Evolutionary conservation across 2,329 filamentous ascomycete genomes (phyloP).

Genomic region (Colletotrichum spinosum): DNA sequence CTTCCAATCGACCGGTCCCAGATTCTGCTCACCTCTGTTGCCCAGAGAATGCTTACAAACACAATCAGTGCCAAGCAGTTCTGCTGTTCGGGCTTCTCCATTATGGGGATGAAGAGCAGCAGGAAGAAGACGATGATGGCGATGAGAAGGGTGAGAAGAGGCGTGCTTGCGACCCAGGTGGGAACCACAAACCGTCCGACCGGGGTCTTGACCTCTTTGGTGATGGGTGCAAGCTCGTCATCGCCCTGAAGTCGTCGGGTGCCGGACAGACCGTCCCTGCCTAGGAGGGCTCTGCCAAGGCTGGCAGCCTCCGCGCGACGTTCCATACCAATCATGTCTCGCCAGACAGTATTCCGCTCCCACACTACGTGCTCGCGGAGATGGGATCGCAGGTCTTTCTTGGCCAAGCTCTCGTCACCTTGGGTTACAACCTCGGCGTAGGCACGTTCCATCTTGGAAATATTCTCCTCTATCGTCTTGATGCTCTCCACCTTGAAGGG

Average conservation of each 20-base stretch:
- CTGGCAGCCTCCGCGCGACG: conserved; percentile 94
- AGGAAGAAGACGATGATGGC: conserved; percentile 80
- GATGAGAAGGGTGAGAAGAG: conserved; percentile 79
- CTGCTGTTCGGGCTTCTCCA: conserved; percentile 90
- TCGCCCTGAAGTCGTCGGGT: conserved; percentile 86
- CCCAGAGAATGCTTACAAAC: conserved; percentile 95
- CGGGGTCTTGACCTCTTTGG: conserved; percentile 81
- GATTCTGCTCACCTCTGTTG: conserved; percentile 79
- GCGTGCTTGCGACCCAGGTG: conserved; percentile 84
- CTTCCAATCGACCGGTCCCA: too few species aligned
- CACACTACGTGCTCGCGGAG: conserved; percentile 97
- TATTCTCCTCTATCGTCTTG: conserved; percentile 75
- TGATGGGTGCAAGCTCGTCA: conserved; percentile 70
- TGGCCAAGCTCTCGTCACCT: conserved; percentile 81
- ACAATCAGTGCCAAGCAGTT: conserved; percentile 95
- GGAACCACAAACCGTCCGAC: conserved; percentile 82
- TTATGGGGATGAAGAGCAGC: conserved; percentile 81
- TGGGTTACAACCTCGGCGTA: conserved; percentile 87
- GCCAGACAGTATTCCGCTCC: conserved; percentile 99
- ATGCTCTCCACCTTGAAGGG: conserved; percentile 83
- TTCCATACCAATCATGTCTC: conserved; percentile 98
- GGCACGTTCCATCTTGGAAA: conserved; percentile 78
- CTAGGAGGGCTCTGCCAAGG: conserved; percentile 86
- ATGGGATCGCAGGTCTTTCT: conserved; percentile 88
- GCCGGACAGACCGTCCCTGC: conserved; percentile 75